Evolutionary conservation across 2,329 filamentous ascomycete species (phyloP).

Genomic region (Bipolaris zeicola): DNA sequence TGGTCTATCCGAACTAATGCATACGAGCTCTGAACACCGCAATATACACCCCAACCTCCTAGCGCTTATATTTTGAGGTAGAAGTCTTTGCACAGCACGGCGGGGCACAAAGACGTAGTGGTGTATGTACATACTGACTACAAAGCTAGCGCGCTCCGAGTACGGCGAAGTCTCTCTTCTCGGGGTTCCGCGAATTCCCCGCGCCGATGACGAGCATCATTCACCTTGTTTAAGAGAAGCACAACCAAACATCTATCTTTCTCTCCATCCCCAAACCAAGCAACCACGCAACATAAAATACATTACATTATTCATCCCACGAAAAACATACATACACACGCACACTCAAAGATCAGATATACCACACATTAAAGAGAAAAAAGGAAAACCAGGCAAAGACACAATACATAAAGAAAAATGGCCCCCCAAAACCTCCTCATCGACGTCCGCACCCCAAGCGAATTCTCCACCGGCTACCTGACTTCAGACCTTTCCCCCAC

Average conservation of each 20-base stretch:
- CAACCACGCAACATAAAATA: background rate
- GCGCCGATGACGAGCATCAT: background rate
- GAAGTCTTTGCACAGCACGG: background rate
- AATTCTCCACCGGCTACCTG: slow-evolving; percentile 43
- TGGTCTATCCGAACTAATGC: too few species aligned
- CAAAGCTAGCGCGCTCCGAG: background rate
- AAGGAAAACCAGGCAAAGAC: background rate
- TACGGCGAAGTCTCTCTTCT: background rate
- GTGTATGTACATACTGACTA: too few species aligned
- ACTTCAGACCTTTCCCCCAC: slow-evolving; percentile 32
- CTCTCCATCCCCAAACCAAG: background rate
- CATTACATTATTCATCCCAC: background rate
- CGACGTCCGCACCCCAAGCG: slow-evolving; percentile 46
- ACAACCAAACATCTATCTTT: background rate
- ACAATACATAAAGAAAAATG: background rate
- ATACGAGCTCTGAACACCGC: background rate
- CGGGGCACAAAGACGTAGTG: too few species aligned
- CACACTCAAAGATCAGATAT: background rate
- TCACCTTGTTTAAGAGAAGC: background rate
- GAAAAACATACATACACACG: background rate
- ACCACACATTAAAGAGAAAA: too few species aligned
- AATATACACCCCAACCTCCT: background rate
- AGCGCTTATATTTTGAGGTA: background rate
- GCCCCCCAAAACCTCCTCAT: slow-evolving; percentile 33
- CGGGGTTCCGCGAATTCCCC: background rate